Evolutionary conservation across 176 grass and related monocot genomes (phyloP).

Genomic region (Carex scoparia): DNA sequence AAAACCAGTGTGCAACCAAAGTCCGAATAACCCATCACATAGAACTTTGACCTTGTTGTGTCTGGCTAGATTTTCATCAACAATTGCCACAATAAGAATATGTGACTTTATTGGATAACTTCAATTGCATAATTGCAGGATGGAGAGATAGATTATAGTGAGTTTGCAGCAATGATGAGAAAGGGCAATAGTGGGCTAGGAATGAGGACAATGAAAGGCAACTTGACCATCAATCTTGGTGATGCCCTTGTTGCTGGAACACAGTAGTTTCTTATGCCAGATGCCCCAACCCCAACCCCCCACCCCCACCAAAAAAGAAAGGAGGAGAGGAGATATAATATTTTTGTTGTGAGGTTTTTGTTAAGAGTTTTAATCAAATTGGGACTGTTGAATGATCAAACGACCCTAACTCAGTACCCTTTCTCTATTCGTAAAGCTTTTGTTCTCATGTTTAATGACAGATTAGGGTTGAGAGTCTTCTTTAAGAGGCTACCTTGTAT

Average conservation of each 20-base stretch:
- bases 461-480: background rate
- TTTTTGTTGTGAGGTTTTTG: background rate
- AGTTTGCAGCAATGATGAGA: constrained; percentile 91
- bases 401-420: background rate
- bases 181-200: constrained; percentile 68
- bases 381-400: background rate
- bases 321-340: background rate
- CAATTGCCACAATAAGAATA: background rate
- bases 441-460: background rate
- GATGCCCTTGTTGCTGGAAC: constrained; percentile 57
- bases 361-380: background rate
- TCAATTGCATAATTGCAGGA: constrained; percentile 51
- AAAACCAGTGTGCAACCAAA: background rate
- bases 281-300: background rate
- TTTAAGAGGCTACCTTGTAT: background rate
- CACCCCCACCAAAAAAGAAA: no score
- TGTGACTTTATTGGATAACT: background rate
- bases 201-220: constrained; percentile 72
- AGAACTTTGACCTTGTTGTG: background rate
- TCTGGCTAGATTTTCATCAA: background rate
- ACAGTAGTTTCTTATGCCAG: constrained; percentile 15
- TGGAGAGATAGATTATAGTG: constrained; percentile 92
- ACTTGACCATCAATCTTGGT: constrained; percentile 55
- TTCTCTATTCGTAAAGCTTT: background rate
- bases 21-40: background rate